phyloP scores from a whole-genome alignment of 192 early-diverging fungal species.

The Coemansia sp. region DNA sequence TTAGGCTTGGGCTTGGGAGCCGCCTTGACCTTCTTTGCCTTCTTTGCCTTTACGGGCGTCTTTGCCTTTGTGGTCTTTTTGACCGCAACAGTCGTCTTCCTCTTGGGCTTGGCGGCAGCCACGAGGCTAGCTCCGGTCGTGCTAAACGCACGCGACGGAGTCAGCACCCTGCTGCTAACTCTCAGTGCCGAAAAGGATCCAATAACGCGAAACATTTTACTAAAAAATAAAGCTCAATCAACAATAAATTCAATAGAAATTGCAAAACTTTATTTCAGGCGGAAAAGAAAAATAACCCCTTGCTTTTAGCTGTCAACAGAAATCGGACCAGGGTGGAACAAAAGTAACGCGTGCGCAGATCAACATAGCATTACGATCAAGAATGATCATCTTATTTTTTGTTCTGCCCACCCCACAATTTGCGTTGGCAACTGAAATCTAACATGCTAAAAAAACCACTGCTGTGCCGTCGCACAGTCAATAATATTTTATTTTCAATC shows the following conservation, averaged over 20 bases:
- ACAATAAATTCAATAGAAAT: slow-evolving; percentile 7
- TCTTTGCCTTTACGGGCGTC: slow-evolving; percentile 4
- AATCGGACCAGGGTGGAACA: not conserved
- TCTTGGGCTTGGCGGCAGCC: slow-evolving; percentile 11
- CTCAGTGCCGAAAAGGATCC: slow-evolving; percentile 6
- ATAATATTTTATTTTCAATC: not conserved
- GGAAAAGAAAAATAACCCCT: not conserved
- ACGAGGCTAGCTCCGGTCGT: not conserved
- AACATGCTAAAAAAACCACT: not conserved
- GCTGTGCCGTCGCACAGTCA: not conserved
- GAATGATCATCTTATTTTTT: not conserved
- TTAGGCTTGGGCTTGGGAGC: not conserved
- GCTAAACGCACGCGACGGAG: slow-evolving; percentile 3
- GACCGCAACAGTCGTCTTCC: not conserved
- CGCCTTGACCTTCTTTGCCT: slow-evolving; percentile 18
- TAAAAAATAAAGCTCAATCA: not conserved
- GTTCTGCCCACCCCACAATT: not conserved
- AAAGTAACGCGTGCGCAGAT: slow-evolving; percentile 1
- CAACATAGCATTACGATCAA: not conserved
- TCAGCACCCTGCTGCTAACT: not conserved
- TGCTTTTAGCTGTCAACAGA: not conserved
- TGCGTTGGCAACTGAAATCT: not conserved
- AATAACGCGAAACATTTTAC: slow-evolving; percentile 18
- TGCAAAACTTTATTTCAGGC: no score
- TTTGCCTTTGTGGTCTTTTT: slow-evolving; percentile 16